Percentiles rank a stretch among this genome's conserved stretches.
These are phyloP conservation scores for Saccharomyces cerevisiae DNA, from an alignment of 805 yeast genomes.

Conservation along the genomic window DNA sequence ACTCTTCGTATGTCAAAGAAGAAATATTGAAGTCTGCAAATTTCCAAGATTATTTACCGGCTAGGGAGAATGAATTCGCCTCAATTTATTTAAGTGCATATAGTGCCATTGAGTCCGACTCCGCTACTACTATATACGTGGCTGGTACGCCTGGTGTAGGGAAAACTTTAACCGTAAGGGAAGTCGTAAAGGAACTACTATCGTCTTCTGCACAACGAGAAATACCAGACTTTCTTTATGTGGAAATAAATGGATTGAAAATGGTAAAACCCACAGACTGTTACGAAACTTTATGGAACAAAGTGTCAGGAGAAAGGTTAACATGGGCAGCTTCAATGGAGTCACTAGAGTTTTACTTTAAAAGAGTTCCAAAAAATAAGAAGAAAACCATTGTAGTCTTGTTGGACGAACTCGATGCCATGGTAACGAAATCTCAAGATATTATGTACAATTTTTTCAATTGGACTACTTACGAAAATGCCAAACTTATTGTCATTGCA, in stretches of 20 bases:
- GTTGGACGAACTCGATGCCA: constrained; percentile 89
- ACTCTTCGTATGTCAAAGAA: constrained; percentile 36
- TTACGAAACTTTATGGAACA: constrained; percentile 76
- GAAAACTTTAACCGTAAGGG: constrained; percentile 87
- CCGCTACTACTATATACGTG: constrained; percentile 80
- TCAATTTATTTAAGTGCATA: constrained; percentile 62
- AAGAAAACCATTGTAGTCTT: constrained; percentile 55
- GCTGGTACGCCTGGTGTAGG: constrained; percentile 99
- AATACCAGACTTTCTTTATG: constrained; percentile 50
- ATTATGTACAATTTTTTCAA: constrained; percentile 94
- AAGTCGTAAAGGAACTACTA: constrained; percentile 65
- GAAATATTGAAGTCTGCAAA: constrained; percentile 32
- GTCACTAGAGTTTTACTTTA: constrained; percentile 64
- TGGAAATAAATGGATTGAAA: constrained; percentile 89
- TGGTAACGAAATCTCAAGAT: constrained; percentile 67
- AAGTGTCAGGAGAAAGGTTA: constrained; percentile 51
- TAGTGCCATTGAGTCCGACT: constrained; percentile 55
- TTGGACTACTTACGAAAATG: constrained; percentile 84
- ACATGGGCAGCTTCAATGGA: constrained; percentile 58
- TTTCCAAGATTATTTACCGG: constrained; percentile 54
- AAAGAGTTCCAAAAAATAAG: constrained; percentile 28
- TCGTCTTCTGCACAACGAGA: constrained; percentile 33
- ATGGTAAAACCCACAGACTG: constrained; percentile 71
- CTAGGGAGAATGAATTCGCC: constrained; percentile 77
- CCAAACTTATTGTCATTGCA: constrained; percentile 80